Conservation (phyloP, 257 asterid genomes). For the Gynochthodes officinalis region DNA sequence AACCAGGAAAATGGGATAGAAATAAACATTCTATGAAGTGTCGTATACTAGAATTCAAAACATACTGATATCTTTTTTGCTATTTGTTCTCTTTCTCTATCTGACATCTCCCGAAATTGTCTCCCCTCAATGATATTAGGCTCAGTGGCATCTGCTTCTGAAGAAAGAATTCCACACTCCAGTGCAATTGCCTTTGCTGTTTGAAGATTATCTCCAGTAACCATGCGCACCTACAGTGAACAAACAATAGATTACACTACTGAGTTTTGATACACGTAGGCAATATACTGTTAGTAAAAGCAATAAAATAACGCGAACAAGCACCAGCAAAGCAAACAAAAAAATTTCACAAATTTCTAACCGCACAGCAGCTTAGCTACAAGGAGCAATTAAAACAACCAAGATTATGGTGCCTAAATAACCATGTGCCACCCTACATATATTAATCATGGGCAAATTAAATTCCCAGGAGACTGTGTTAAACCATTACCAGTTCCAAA, state of each 20-base stretch:
- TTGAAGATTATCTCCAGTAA: constrained; percentile 90
- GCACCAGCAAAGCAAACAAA: no score
- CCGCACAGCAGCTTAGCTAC: no score
- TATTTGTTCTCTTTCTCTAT: constrained; percentile 63
- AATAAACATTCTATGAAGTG: neutral
- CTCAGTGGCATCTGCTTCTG: constrained; percentile 56
- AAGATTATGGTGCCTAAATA: no score
- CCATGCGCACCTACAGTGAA: constrained; percentile 80
- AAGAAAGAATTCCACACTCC: constrained; percentile 84
- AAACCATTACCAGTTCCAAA: no score
- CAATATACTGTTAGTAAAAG: neutral
- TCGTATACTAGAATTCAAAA: neutral
- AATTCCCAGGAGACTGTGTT: no score
- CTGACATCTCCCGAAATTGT: constrained; percentile 77
- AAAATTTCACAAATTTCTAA: no score
- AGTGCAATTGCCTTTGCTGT: constrained; percentile 93
- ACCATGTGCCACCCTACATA: no score
- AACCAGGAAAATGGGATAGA: constrained; percentile 6
- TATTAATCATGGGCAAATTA: no score
- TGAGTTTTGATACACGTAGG: no score
- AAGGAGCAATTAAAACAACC: no score
- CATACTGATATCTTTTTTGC: constrained; percentile 65
- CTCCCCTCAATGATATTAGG: constrained; percentile 75
- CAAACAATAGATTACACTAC: constrained; percentile 16
- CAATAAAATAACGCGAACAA: neutral